Evolutionary conservation across 345 rosid species (phyloP).

Genomic region (Corchorus capsularis): DNA sequence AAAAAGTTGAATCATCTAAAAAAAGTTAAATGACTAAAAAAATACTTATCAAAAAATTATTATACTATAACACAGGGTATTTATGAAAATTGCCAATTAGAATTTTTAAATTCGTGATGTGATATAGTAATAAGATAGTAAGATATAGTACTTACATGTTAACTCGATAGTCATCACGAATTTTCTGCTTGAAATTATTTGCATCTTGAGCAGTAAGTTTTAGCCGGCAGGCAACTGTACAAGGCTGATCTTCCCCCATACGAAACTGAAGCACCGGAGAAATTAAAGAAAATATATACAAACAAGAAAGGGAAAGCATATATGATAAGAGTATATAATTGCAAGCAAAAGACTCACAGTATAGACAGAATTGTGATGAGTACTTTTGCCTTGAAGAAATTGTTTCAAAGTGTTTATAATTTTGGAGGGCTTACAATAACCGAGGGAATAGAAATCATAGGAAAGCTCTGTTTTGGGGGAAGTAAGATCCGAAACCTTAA

Average conservation of each 20-base stretch:
- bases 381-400: background rate
- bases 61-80: too few species aligned
- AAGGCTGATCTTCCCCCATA: background rate
- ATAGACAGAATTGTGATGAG: background rate
- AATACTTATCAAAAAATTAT: background rate
- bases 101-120: too few species aligned
- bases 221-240: conserved; percentile 3
- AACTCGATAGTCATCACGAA: conserved; percentile 81
- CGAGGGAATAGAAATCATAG: background rate
- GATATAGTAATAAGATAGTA: too few species aligned
- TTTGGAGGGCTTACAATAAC: background rate
- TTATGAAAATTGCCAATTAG: too few species aligned
- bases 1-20: too few species aligned
- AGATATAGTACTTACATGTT: conserved; percentile 70
- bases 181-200: conserved; percentile 86
- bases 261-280: background rate
- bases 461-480: background rate
- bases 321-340: background rate
- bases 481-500: background rate
- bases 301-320: background rate
- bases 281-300: background rate
- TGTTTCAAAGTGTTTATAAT: background rate
- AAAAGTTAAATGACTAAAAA: too few species aligned
- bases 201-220: conserved; percentile 66
- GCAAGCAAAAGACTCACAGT: background rate